These are phyloP conservation scores for Ceratobasidium sp. DNA, from an alignment of 1,284 basidiomycete species.

Conservation along the genomic window DNA sequence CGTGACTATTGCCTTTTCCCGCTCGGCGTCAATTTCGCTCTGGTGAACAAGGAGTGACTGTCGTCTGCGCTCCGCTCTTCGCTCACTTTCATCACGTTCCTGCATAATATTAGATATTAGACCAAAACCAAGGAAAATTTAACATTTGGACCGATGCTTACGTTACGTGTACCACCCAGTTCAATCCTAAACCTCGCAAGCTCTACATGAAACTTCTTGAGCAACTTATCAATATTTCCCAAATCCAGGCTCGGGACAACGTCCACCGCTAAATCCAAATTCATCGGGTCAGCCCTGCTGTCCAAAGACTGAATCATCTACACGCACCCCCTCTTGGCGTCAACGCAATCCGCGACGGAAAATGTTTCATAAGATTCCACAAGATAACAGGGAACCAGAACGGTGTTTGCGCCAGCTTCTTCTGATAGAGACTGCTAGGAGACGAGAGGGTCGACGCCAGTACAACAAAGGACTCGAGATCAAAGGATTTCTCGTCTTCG, in stretches of 20 bases:
- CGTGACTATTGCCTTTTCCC: too few species aligned
- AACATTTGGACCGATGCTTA: neutral
- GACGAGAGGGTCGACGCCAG: neutral
- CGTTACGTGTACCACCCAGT: neutral
- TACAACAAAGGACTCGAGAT: constrained; percentile 4
- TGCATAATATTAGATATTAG: neutral
- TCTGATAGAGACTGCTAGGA: neutral
- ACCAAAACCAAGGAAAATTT: neutral
- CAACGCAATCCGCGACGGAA: too few species aligned
- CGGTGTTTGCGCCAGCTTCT: neutral
- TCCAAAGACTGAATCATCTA: too few species aligned
- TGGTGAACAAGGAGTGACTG: neutral
- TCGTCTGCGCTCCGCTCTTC: neutral
- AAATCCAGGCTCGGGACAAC: too few species aligned
- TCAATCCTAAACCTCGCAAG: neutral
- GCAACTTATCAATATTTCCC: neutral
- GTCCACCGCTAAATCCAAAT: too few species aligned
- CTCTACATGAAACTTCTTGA: neutral
- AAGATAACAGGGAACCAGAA: neutral
- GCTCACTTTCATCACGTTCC: neutral
- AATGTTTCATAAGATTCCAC: constrained; percentile 1
- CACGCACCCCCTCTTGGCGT: too few species aligned
- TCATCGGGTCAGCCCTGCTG: too few species aligned
- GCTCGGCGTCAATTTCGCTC: neutral
- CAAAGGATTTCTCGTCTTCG: neutral